Percentiles rank a stretch among this genome's conserved stretches.
Evolutionary conservation across 495 filamentous ascomycete genomes (phyloP).

Genomic region (Mycothermus thermophilus): DNA sequence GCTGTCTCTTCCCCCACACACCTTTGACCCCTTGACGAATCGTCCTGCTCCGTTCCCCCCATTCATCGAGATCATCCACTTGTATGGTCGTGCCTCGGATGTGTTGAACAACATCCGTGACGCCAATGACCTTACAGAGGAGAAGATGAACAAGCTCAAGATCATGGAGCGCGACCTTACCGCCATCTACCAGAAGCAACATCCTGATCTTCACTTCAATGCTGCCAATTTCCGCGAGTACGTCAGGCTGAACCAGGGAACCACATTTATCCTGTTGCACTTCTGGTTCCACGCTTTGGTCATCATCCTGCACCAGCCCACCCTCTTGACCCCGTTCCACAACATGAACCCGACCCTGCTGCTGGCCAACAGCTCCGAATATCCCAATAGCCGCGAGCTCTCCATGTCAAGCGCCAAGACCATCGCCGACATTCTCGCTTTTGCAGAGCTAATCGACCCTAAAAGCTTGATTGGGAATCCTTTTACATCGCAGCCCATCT

Average conservation of each 20-base stretch:
- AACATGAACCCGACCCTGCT: constrained; percentile 47
- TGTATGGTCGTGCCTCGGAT: constrained; percentile 72
- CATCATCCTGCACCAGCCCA: constrained; percentile 70
- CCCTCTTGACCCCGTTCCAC: constrained; percentile 62
- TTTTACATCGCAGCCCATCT: constrained; percentile 80
- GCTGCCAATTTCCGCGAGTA: constrained; percentile 65
- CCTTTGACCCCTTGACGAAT: constrained; percentile 42
- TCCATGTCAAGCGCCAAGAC: constrained; percentile 84
- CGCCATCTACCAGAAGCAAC: constrained; percentile 61
- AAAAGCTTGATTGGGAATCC: constrained; percentile 73
- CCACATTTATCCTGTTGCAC: constrained; percentile 75
- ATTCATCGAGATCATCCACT: constrained; percentile 65
- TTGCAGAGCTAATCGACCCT: constrained; percentile 64
- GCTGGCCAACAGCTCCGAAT: constrained; percentile 59
- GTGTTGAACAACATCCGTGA: constrained; percentile 70
- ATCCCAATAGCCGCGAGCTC: constrained; percentile 63
- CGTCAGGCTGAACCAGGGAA: constrained; percentile 60
- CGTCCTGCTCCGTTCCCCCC: constrained; percentile 68
- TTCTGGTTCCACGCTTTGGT: constrained; percentile 87
- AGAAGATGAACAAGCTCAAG: constrained; percentile 52
- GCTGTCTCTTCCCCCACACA: constrained; percentile 50
- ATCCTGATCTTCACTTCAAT: constrained; percentile 61
- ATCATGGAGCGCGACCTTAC: constrained; percentile 67
- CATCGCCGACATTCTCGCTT: constrained; percentile 70
- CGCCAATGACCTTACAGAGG: constrained; percentile 55